Evolutionary conservation across 768 basidiomycete genomes (phyloP), one percentile per base, ranked within the genome.

Genomic region (Clitopilus hobsonii): DNA sequence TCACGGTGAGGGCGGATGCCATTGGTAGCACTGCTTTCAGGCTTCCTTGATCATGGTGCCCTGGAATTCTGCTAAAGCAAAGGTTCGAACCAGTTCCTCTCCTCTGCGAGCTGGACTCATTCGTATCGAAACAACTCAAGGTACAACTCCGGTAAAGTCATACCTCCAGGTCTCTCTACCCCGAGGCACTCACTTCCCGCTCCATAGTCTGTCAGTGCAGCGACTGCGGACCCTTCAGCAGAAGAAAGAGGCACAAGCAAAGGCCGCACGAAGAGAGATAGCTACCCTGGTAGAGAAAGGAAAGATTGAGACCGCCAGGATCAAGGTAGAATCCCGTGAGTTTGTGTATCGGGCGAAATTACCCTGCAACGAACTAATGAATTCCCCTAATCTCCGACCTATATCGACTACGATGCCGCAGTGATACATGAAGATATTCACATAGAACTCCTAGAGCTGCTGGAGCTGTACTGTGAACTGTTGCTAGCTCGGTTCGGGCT

Each of bases 381-480:
- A 14, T 27, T 28, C 26, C n/a, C n/a, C 41, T 20, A 20, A 45
- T 45, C 22, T 45, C 22, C 14, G 22, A 18, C 22, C 22, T 41
- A 18, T 45, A 16, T 11, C n/a, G 41, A 16, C 41, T 18, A 11
- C n/a, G 4, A 45, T n/a, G 7, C 32, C 28, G 32, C 47, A 87
- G 88, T 93, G 53, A 94, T 93, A 65, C 83, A 90, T 65, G 90
- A 91, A 60, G 91, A 94, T 64, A 81, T 92, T 45, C 80, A 91
- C 65, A 74, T 92, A 45, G 95, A 98, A 65, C 78, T 98, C 23
- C 74, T 98, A 30, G 96, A 99, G 65, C 75, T 98, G 5, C 75
- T 99, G 24, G 95, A 98, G 73, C 79, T 98, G 10, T 98, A 98
- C 67, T 91, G 89, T 59, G 97, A 99, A 65, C 81, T 96, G n/a